A percentile compares a stretch with the other conserved stretches of the same genome.
These are phyloP conservation scores for Aspergillus brunneoviolaceus DNA, from an alignment of 2,329 filamentous ascomycete species.

Conservation along the genomic window DNA sequence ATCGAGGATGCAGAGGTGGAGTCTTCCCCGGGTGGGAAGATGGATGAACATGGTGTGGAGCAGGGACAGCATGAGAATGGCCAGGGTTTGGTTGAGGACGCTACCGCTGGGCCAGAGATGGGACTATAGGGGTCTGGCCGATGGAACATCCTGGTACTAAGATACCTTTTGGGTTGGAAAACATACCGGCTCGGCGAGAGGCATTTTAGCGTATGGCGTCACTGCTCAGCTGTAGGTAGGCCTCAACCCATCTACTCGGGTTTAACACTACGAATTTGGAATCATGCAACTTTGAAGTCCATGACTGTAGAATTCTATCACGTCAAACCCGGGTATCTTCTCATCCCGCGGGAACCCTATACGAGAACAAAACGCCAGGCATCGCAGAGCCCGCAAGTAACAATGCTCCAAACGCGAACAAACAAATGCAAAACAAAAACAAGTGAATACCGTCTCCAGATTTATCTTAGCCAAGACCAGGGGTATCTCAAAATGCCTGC, in stretches of 20 bases:
- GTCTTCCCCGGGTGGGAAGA: background rate
- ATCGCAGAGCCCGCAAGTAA: background rate
- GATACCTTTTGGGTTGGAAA: background rate
- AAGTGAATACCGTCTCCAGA: background rate
- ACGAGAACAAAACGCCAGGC: background rate
- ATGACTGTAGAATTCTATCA: background rate
- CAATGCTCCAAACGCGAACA: background rate
- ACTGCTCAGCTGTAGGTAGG: background rate
- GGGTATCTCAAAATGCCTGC: conserved; percentile 9
- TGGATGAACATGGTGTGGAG: background rate
- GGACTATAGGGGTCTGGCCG: background rate
- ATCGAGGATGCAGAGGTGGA: background rate
- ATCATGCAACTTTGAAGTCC: background rate
- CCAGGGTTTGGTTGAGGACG: background rate
- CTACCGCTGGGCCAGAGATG: background rate
- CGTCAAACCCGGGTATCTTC: background rate
- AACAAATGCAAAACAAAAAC: background rate
- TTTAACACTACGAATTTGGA: background rate
- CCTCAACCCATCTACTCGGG: background rate
- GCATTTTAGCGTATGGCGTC: background rate
- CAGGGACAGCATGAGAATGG: background rate
- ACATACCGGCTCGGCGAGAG: background rate
- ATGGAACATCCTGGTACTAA: background rate
- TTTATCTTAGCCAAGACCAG: background rate
- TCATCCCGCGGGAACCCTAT: background rate